Evolutionary conservation across 257 asterid genomes (phyloP), one percentile per base, ranked within the genome.

Genomic region (Plantago major): DNA sequence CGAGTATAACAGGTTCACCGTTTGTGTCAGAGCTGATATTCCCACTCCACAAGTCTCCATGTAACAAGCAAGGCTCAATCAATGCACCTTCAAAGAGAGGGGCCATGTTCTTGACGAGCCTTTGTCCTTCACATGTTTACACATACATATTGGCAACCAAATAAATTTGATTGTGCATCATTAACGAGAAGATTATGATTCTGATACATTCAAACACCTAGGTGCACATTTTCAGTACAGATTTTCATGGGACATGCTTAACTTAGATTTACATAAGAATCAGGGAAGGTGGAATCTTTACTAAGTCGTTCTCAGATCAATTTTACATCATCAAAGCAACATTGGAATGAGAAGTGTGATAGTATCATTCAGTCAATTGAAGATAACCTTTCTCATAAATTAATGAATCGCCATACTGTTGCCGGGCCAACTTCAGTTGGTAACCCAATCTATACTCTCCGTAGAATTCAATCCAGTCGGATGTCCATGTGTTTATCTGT

Each of bases 31-130:
- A 82, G 68, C 84, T 76, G 68, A 92, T 83, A 66, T 92, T 92
- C 55, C 98, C 98, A 68, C 98, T 92, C 98, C 98, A 92, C 55
- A 92, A 76, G 79, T 92, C 98, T 54, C 98, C 98, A 46, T 92
- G 98, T 63, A 92, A 66, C 76, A 92, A 71, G 86, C 98, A 86
- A 66, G 98, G 96, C 82, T 84, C 91, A 58, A 86, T 46, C 14
- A 76, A 74, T 52, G 78, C 83, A 70, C 85, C 84, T 56, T 84
- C 76, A 61, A 92, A 89, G 14, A 92, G 78, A 65, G 89, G 89
- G 42, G 80, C 76, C 79, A 92, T 79, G 77, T 81, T 89, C 82
- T 87, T 89, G 66, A 87, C 81, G 19, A 92, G 89, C 77, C 93
- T 84, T 80, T 74, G 81, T 64, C 97, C 97, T 88, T 50, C 55